phyloP scores from a whole-genome alignment of 352 stramenopile species.

The Paralagenidium karlingii region DNA sequence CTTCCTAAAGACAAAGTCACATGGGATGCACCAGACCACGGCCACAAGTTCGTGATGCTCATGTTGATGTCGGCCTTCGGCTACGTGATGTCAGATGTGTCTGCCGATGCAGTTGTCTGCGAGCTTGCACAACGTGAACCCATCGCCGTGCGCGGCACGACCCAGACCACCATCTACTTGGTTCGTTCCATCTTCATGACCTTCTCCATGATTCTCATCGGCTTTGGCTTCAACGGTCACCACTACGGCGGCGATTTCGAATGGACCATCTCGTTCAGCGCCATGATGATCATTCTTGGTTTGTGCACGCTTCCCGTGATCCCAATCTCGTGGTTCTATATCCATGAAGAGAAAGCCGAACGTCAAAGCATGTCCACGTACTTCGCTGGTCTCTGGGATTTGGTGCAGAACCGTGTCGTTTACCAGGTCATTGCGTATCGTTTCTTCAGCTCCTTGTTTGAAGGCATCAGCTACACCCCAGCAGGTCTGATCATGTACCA shows the following conservation, averaged over 20 bases:
- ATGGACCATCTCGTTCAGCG: constrained; percentile 26
- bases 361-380: constrained; percentile 9
- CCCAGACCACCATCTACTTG: constrained; percentile 38
- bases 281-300: constrained; percentile 28
- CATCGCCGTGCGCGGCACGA: constrained; percentile 21
- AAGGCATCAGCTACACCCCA: constrained; percentile 31
- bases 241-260: constrained; percentile 33
- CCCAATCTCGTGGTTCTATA: constrained; percentile 25
- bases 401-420: constrained; percentile 38
- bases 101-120: constrained; percentile 30
- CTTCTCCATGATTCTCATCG: constrained; percentile 21
- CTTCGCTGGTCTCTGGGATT: constrained; percentile 34
- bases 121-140: constrained; percentile 37
- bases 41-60: constrained; percentile 23
- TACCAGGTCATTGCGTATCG: constrained; percentile 39
- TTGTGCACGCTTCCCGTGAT: constrained; percentile 14
- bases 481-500: constrained; percentile 26
- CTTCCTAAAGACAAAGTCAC: constrained; percentile 26
- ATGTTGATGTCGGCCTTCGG: constrained; percentile 30
- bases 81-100: constrained; percentile 33
- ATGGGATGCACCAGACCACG: constrained; percentile 15
- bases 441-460: constrained; percentile 34
- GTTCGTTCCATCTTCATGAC: constrained; percentile 21
- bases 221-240: constrained; percentile 30
- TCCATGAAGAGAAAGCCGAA: constrained; percentile 21